Evolutionary conservation across 257 asterid species (phyloP).

Genomic region (Linaria vulgaris): DNA sequence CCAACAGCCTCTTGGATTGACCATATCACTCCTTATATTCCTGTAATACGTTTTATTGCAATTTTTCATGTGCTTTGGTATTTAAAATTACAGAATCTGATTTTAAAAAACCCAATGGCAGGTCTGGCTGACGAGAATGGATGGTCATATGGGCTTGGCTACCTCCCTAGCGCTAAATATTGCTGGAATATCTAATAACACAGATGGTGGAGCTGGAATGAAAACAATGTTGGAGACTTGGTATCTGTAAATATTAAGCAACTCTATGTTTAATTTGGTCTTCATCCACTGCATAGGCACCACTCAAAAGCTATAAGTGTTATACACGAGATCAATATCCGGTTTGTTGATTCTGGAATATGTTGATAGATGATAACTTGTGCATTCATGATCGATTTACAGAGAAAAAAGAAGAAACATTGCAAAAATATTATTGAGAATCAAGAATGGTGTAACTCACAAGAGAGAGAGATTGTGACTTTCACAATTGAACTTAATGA

Average conservation of each 20-base stretch:
- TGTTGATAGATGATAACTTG: no score
- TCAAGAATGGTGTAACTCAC: no score
- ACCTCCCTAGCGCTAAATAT: slow-evolving; percentile 71
- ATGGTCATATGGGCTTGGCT: slow-evolving; percentile 99
- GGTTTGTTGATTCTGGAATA: no score
- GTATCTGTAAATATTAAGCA: background rate
- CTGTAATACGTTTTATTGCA: slow-evolving; percentile 47
- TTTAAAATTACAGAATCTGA: slow-evolving; percentile 14
- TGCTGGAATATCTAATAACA: slow-evolving; percentile 62
- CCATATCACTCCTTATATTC: slow-evolving; percentile 77
- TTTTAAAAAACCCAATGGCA: slow-evolving; percentile 29
- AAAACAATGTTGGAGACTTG: slow-evolving; percentile 60
- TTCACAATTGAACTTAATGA: no score
- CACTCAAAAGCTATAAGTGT: no score
- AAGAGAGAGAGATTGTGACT: no score
- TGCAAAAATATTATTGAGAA: no score
- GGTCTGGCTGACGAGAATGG: slow-evolving; percentile 93
- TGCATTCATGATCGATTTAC: no score
- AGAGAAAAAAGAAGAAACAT: no score
- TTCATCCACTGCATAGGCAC: no score
- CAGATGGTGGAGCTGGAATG: slow-evolving; percentile 75
- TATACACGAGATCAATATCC: no score
- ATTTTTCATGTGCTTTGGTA: slow-evolving; percentile 23
- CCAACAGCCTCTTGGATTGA: slow-evolving; percentile 97
- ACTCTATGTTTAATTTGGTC: no score